Evolutionary conservation across 768 basidiomycete species (phyloP).

Genomic region (Boletus vermiculosoides): DNA sequence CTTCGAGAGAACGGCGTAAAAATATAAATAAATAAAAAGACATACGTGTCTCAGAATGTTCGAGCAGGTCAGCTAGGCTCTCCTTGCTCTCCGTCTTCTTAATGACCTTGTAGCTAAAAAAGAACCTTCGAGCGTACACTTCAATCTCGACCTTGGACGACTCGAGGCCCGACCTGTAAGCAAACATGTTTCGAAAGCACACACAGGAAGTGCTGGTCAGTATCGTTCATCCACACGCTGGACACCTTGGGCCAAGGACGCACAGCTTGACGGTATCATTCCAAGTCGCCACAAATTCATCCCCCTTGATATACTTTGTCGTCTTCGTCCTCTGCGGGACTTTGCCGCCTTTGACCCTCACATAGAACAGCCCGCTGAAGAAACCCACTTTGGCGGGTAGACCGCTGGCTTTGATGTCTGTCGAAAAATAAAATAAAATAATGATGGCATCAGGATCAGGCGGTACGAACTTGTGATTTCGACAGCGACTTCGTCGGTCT

Average conservation of each 20-base stretch:
- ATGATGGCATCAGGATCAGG: background rate
- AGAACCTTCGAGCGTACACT: constrained; percentile 32
- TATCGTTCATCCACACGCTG: background rate
- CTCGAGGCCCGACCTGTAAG: constrained; percentile 28
- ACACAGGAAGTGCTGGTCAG: background rate
- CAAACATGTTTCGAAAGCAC: background rate
- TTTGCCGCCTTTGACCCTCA: constrained; percentile 29
- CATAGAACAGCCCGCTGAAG: constrained; percentile 30
- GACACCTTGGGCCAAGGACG: background rate
- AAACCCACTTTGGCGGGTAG: constrained; percentile 33
- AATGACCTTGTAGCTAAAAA: constrained; percentile 34
- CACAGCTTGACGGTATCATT: constrained; percentile 27
- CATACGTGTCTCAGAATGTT: constrained; percentile 31
- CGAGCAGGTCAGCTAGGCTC: constrained; percentile 32
- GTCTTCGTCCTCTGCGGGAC: constrained; percentile 30
- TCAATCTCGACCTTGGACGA: constrained; percentile 35
- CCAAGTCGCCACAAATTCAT: constrained; percentile 33
- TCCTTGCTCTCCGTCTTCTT: constrained; percentile 36
- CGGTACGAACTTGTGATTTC: constrained; percentile 27
- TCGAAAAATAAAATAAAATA: background rate
- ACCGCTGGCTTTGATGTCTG: constrained; percentile 36
- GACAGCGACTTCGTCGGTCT: constrained; percentile 21
- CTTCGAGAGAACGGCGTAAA: background rate
- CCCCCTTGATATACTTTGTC: constrained; percentile 23
- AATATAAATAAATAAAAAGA: background rate